Base-by-base conservation (phyloP, 345 rosid genomes). In the Hibiscus syriacus region DNA sequence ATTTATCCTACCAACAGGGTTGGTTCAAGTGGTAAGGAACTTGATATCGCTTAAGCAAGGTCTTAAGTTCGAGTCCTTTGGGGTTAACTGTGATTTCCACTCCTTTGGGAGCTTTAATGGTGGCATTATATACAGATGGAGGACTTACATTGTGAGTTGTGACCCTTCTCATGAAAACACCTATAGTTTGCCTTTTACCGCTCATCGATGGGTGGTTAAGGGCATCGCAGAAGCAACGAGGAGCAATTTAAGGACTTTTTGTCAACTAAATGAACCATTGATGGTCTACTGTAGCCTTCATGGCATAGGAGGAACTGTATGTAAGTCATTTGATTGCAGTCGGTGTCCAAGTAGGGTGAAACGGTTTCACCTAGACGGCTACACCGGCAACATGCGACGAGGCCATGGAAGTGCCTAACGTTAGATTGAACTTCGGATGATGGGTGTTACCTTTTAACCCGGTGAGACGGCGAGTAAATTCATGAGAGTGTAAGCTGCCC, bases 391-490 rank as follows among this genome's bases (percentile, higher is more conserved):
- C 92, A 63, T 92, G 98, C 26, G 97, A 97, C 55, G 92, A 84
- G 0, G 98, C 83, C 98, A 92, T 92, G 69, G 98, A 90, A 67
- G 98, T 92, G 0, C 98, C 98, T 0, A 97, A 92, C 83, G 85
- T 83, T 26, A 92, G 70, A 10, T 87, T 79, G 72, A 84, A 92
- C 65, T 83, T 79, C 3, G 97, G 83, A 78, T 76, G 73, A 25
- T 83, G 97, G 12, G 92, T 90, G 75, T 92, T 97, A 1, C 97
- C 98, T 79, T 77, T 81, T 61, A 79, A 46, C 16, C 98, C n/a
- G n/a, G n/a, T n/a, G n/a, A n/a, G n/a, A n/a, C 98, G 0, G 97
- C 90, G 55, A 92, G 83, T 14, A 97, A 79, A 60, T 72, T 85
- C 79, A 83, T 9, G 2, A 78, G 96, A n/a, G 96, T 92, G 78